Percentiles rank a stretch among this genome's conserved stretches.
Evolutionary conservation across 2,329 filamentous ascomycete genomes (phyloP).

Genomic region (Hyphodiscus sp.): DNA sequence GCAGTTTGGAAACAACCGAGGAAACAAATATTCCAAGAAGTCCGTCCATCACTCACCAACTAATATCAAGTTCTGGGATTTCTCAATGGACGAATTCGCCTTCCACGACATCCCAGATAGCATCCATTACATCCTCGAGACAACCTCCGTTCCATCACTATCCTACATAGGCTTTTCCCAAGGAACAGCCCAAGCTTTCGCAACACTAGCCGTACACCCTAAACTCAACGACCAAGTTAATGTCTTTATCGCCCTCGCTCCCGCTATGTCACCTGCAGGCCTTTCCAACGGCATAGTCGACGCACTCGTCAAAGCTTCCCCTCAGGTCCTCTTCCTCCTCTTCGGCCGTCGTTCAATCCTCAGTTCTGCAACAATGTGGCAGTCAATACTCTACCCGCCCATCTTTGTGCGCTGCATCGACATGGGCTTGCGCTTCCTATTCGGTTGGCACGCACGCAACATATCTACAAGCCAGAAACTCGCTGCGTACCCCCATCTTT

Average conservation of each 20-base stretch:
- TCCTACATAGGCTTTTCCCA: slow-evolving; percentile 98
- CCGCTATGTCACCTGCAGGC: slow-evolving; percentile 92
- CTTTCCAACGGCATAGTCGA: slow-evolving; percentile 87
- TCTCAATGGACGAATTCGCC: slow-evolving; percentile 97
- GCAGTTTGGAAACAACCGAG: slow-evolving; percentile 89
- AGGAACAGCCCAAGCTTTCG: slow-evolving; percentile 94
- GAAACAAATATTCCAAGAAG: slow-evolving; percentile 99
- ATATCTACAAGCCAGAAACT: slow-evolving; percentile 85
- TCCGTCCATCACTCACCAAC: slow-evolving; percentile 69
- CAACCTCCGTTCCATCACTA: slow-evolving; percentile 73
- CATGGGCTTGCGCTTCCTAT: slow-evolving; percentile 71
- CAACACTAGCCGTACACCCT: slow-evolving; percentile 85
- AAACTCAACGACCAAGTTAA: slow-evolving; percentile 88
- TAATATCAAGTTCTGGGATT: slow-evolving; percentile 83
- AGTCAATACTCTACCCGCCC: slow-evolving; percentile 88
- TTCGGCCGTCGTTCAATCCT: slow-evolving; percentile 90
- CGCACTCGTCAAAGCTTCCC: slow-evolving; percentile 87
- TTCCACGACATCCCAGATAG: slow-evolving; percentile 96
- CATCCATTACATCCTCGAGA: slow-evolving; percentile 83
- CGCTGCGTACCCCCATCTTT: slow-evolving; percentile 90
- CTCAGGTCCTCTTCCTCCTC: slow-evolving; percentile 83
- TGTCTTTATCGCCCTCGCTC: slow-evolving; percentile 91
- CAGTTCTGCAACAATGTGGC: slow-evolving; percentile 93
- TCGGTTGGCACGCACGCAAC: slow-evolving; percentile 82
- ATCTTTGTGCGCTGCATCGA: slow-evolving; percentile 89